Percentiles rank a stretch among this genome's conserved stretches.
Evolutionary conservation across 306 rosid species (phyloP).

Genomic region (Erythrophleum fordii): DNA sequence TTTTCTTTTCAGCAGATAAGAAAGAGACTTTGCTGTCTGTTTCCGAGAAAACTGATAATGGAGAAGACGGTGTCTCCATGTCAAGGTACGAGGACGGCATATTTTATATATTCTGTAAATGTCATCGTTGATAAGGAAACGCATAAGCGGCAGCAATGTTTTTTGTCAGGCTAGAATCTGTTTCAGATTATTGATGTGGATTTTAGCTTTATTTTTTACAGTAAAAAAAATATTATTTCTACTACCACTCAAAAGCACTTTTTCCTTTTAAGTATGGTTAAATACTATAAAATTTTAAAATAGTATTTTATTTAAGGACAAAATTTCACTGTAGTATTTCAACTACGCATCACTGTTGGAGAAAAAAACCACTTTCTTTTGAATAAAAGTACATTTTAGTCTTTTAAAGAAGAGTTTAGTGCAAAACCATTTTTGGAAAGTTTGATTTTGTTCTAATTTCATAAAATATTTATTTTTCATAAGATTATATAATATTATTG

Average conservation of each 20-base stretch:
- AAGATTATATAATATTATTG: too few species aligned
- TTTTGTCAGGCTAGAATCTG: too few species aligned
- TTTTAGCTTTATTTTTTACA: not conserved
- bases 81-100: not conserved
- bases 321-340: not conserved
- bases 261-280: not conserved
- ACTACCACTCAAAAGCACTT: not conserved
- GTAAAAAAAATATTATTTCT: not conserved
- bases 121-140: not conserved
- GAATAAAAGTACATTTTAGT: too few species aligned
- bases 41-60: not conserved
- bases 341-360: not conserved
- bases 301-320: not conserved
- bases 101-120: not conserved
- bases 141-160: not conserved
- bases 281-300: not conserved
- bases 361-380: too few species aligned
- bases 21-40: conserved; percentile 8
- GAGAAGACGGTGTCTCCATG: not conserved
- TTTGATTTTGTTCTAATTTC: too few species aligned
- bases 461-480: not conserved
- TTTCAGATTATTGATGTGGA: not conserved
- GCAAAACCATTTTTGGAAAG: too few species aligned
- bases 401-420: too few species aligned
- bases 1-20: conserved; percentile 19